Percentiles rank a stretch among this genome's conserved stretches.
Conservation (phyloP, 2,329 filamentous ascomycete species). For the Bisporella sp. region DNA sequence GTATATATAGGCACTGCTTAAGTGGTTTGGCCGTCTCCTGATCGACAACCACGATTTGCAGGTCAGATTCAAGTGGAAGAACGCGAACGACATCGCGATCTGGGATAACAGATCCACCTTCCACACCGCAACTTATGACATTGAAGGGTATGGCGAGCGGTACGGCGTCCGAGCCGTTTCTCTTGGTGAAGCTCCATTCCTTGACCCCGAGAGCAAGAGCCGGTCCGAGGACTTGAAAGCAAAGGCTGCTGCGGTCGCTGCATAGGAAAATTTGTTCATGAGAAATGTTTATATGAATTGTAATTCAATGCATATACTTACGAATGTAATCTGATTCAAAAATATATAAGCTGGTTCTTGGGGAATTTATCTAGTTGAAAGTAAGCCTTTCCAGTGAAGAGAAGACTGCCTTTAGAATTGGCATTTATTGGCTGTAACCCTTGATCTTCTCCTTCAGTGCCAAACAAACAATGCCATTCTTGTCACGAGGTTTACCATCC, state of each 20-base stretch:
- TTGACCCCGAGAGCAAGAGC: constrained; percentile 38
- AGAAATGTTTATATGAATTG: not conserved
- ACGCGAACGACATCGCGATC: constrained; percentile 36
- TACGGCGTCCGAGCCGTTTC: constrained; percentile 40
- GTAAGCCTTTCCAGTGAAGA: too few species aligned
- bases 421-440: too few species aligned
- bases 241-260: not conserved
- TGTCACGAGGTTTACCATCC: too few species aligned
- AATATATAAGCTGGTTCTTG: too few species aligned
- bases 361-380: too few species aligned
- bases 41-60: constrained; percentile 51
- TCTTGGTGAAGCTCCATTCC: constrained; percentile 43
- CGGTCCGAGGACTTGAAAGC: constrained; percentile 32
- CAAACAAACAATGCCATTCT: too few species aligned
- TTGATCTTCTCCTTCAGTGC: too few species aligned
- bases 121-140: constrained; percentile 49
- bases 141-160: constrained; percentile 39
- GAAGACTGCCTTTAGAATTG: too few species aligned
- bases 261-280: not conserved
- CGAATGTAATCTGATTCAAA: not conserved
- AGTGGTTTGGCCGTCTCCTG: constrained; percentile 45
- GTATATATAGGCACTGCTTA: constrained; percentile 34
- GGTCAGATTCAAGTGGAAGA: constrained; percentile 34
- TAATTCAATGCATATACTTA: not conserved
- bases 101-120: constrained; percentile 51